phyloP scores from a whole-genome alignment of 75 land plant species.

The Adiantum capillusveneris region DNA sequence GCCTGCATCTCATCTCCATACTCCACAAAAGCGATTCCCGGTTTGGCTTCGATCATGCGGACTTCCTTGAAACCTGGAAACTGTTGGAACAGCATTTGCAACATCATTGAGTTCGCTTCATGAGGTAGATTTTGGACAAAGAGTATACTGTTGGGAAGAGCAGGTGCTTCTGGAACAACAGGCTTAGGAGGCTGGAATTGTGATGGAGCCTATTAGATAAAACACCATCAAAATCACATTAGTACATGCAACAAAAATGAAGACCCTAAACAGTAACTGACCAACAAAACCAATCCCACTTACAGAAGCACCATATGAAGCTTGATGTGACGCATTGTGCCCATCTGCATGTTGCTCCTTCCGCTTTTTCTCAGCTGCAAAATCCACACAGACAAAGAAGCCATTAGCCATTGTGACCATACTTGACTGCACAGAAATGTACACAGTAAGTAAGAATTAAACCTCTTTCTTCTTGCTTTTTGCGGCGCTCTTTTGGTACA shows the following conservation, averaged over 20 bases:
- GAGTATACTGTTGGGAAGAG: conserved; percentile 81
- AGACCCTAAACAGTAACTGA: neutral
- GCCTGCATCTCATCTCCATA: conserved; percentile 86
- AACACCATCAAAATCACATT: neutral
- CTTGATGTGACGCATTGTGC: conserved; percentile 53
- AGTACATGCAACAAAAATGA: neutral
- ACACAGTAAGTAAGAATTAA: neutral
- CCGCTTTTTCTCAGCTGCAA: conserved; percentile 61
- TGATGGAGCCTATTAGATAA: conserved; percentile 43
- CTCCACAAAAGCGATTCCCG: conserved; percentile 95
- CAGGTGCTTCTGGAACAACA: conserved; percentile 70
- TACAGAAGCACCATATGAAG: conserved; percentile 66
- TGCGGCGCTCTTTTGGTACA: conserved; percentile 82
- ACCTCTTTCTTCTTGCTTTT: conserved; percentile 90
- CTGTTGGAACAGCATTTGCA: conserved; percentile 77
- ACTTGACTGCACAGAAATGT: neutral
- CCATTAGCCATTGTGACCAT: too few species aligned
- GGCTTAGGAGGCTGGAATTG: conserved; percentile 46
- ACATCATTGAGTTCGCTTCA: conserved; percentile 58
- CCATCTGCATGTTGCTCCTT: conserved; percentile 66
- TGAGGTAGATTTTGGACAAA: conserved; percentile 91
- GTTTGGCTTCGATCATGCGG: conserved; percentile 89
- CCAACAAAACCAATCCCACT: conserved; percentile 9
- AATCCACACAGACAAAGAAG: too few species aligned
- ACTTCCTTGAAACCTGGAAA: conserved; percentile 92